Percentiles rank a stretch among this genome's conserved stretches.
Conservation (phyloP, 2,329 filamentous ascomycete genomes). For the Neonectria sp. region DNA sequence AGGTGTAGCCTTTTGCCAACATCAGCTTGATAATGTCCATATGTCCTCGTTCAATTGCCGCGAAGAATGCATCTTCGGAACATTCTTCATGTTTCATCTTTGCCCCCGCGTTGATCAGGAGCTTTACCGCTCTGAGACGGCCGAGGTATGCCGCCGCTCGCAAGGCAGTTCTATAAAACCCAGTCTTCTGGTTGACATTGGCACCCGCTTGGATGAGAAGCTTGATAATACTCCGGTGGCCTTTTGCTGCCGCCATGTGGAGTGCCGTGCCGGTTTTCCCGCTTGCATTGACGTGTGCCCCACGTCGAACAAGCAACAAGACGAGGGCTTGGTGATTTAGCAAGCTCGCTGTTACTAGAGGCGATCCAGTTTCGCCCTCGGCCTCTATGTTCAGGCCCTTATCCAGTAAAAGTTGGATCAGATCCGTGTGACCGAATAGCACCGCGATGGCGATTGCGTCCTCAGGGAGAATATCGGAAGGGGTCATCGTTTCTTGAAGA, state of each 20-base stretch:
- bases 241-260: constrained; percentile 18
- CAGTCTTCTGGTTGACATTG: constrained; percentile 10
- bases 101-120: constrained; percentile 17
- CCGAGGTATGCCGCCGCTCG: constrained; percentile 30
- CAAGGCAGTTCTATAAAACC: constrained; percentile 1
- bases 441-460: constrained; percentile 24
- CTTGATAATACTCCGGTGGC: constrained; percentile 3
- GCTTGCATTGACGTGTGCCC: background rate
- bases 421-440: background rate
- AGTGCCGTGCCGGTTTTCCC: constrained; percentile 19
- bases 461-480: background rate
- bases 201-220: constrained; percentile 11
- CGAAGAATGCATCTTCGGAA: constrained; percentile 24
- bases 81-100: background rate
- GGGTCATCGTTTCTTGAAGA: background rate
- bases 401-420: constrained; percentile 10
- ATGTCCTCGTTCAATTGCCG: constrained; percentile 28
- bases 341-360: constrained; percentile 19
- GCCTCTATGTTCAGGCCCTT: constrained; percentile 23
- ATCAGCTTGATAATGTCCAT: constrained; percentile 20
- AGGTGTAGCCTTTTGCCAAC: constrained; percentile 2
- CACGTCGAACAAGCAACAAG: constrained; percentile 17
- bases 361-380: constrained; percentile 27
- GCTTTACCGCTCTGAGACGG: background rate
- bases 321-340: constrained; percentile 10